A percentile compares a stretch with the other conserved stretches of the same genome.
Conservation (phyloP, 441 rosid species). For the Bruguiera hainesii region DNA sequence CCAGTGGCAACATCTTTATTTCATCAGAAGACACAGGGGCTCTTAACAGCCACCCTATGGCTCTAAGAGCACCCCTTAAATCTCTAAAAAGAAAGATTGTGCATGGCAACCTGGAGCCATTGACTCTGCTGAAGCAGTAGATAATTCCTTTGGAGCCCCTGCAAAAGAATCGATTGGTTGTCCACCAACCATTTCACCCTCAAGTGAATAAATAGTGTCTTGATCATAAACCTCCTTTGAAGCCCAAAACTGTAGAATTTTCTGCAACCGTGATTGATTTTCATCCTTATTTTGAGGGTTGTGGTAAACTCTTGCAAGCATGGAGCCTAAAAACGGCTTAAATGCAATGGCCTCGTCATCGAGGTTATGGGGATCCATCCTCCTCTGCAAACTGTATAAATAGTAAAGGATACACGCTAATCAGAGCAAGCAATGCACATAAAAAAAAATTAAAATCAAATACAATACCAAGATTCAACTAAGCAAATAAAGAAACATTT, state of each 20-base stretch:
- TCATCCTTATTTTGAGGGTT: conserved; percentile 78
- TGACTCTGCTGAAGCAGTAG: conserved; percentile 43
- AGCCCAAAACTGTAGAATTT: conserved; percentile 90
- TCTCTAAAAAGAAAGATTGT: conserved; percentile 1
- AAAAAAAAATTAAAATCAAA: background rate
- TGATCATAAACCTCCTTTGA: conserved; percentile 91
- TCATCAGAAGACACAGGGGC: background rate
- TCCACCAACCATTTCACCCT: conserved; percentile 85
- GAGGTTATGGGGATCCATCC: conserved; percentile 62
- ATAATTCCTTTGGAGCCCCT: conserved; percentile 47
- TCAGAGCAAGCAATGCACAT: background rate
- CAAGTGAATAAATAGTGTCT: conserved; percentile 70
- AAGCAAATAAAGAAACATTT: conserved; percentile 6
- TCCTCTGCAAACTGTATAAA: conserved; percentile 66
- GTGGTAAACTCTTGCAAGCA: conserved; percentile 83
- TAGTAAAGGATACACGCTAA: background rate
- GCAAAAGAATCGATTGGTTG: conserved; percentile 46
- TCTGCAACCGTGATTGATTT: conserved; percentile 76
- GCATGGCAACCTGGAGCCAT: conserved; percentile 44
- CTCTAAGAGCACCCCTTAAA: background rate
- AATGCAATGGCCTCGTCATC: conserved; percentile 92
- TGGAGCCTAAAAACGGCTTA: conserved; percentile 77
- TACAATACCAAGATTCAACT: background rate
- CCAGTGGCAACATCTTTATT: background rate
- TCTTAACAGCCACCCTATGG: background rate